phyloP scores from a whole-genome alignment of 495 filamentous ascomycete species.

The Darksidea phi region DNA sequence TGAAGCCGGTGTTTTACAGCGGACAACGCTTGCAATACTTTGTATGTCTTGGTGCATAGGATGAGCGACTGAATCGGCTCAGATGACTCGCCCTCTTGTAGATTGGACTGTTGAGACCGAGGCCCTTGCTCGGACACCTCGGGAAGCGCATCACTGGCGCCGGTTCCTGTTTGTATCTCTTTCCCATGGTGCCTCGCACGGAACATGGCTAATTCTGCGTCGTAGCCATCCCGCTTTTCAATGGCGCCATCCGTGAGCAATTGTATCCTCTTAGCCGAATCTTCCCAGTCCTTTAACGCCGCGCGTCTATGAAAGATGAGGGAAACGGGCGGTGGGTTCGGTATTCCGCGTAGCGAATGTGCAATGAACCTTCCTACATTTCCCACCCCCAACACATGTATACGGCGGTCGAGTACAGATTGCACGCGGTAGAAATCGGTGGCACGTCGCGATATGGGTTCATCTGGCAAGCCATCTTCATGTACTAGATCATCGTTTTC shows the following conservation, averaged over 20 bases:
- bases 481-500: neutral
- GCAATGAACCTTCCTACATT: slow-evolving; percentile 61
- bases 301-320: slow-evolving; percentile 52
- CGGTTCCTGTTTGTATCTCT: slow-evolving; percentile 14
- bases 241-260: slow-evolving; percentile 42
- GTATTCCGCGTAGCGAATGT: slow-evolving; percentile 56
- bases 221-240: slow-evolving; percentile 49
- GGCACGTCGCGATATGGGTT: neutral
- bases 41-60: slow-evolving; percentile 61
- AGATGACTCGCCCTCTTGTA: slow-evolving; percentile 26
- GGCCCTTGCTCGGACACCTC: neutral
- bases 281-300: slow-evolving; percentile 42
- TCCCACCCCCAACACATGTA: slow-evolving; percentile 61
- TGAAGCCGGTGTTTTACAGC: slow-evolving; percentile 65
- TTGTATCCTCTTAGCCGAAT: slow-evolving; percentile 34
- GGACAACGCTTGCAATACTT: slow-evolving; percentile 57
- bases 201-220: slow-evolving; percentile 50
- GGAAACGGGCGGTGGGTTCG: slow-evolving; percentile 60
- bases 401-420: slow-evolving; percentile 33
- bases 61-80: slow-evolving; percentile 73
- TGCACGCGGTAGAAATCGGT: slow-evolving; percentile 31
- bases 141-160: neutral
- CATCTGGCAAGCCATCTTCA: neutral
- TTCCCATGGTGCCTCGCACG: slow-evolving; percentile 23
- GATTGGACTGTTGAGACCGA: too few species aligned